Evolutionary conservation across 2,329 filamentous ascomycete genomes (phyloP).

Genomic region (Dactylonectria macrodidyma): DNA sequence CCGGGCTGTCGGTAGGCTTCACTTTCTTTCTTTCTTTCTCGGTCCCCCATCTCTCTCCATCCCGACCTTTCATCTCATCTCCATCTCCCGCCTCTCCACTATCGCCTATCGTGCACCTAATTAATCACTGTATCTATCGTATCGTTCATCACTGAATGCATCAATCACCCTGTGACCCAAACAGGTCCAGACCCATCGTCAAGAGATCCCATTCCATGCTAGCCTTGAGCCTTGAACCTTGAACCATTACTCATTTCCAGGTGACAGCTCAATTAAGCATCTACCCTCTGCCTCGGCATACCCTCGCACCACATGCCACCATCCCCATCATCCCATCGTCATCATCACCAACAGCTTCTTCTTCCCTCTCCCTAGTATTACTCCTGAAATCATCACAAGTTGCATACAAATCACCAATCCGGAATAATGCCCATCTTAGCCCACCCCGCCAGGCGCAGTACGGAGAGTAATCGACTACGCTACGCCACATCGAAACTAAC

Average conservation of each 20-base stretch:
- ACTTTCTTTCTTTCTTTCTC: background rate
- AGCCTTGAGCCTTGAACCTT: no score
- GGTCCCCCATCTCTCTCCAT: background rate
- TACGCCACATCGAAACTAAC: constrained; percentile 5
- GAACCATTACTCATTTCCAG: no score
- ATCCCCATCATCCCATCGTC: no score
- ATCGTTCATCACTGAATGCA: background rate
- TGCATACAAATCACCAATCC: no score
- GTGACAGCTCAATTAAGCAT: no score
- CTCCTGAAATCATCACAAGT: background rate
- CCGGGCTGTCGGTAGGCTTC: background rate
- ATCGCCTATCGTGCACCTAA: background rate
- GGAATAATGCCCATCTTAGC: no score
- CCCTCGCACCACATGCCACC: no score
- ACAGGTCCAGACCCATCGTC: no score
- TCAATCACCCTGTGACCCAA: background rate
- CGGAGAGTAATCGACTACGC: background rate
- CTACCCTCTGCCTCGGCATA: no score
- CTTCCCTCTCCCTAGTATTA: background rate
- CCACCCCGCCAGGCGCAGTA: no score
- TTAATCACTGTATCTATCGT: no score
- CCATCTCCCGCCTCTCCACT: background rate
- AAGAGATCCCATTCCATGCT: no score
- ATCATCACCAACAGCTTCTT: background rate
- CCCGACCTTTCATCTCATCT: background rate